Evolutionary conservation across 2,329 filamentous ascomycete genomes (phyloP).

Genomic region (Coniochaeta prunicola): DNA sequence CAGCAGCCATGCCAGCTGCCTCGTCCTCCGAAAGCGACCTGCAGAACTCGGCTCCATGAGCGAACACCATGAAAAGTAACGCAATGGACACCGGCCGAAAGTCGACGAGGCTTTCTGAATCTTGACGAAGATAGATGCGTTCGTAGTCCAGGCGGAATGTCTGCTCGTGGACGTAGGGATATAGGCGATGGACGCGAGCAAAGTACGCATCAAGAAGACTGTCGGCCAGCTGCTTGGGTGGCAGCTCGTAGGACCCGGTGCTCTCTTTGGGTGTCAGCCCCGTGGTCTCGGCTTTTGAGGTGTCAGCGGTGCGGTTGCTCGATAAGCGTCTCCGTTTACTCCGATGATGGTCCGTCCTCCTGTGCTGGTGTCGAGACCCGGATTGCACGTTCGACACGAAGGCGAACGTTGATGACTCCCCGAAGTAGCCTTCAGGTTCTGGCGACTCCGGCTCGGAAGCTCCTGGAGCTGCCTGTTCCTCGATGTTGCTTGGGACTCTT

Average conservation of each 20-base stretch:
- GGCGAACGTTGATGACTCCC: slow-evolving; percentile 7
- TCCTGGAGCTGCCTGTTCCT: neutral
- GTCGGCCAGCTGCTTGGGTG: slow-evolving; percentile 3
- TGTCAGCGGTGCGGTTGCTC: neutral
- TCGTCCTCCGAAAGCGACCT: neutral
- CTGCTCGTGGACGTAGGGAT: slow-evolving; percentile 7
- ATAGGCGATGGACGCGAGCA: slow-evolving; percentile 6
- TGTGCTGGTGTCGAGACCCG: neutral
- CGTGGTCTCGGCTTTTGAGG: neutral
- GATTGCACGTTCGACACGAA: slow-evolving; percentile 6
- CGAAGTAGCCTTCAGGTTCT: slow-evolving; percentile 7
- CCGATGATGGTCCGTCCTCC: neutral
- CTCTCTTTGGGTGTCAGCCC: neutral
- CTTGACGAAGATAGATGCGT: neutral
- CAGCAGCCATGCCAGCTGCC: slow-evolving; percentile 2
- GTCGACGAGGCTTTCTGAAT: neutral
- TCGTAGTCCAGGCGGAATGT: slow-evolving; percentile 7
- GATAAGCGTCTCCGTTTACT: slow-evolving; percentile 5
- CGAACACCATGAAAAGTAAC: slow-evolving; percentile 6
- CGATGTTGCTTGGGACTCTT: neutral
- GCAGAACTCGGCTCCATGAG: slow-evolving; percentile 7
- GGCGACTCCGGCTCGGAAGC: slow-evolving; percentile 2
- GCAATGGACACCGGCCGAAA: slow-evolving; percentile 4
- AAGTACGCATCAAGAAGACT: slow-evolving; percentile 6
- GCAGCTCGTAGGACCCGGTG: slow-evolving; percentile 2